Evolutionary conservation across 2,329 filamentous ascomycete genomes (phyloP), one percentile per base, ranked within the genome.

Genomic region (Fusarium dimerum): DNA sequence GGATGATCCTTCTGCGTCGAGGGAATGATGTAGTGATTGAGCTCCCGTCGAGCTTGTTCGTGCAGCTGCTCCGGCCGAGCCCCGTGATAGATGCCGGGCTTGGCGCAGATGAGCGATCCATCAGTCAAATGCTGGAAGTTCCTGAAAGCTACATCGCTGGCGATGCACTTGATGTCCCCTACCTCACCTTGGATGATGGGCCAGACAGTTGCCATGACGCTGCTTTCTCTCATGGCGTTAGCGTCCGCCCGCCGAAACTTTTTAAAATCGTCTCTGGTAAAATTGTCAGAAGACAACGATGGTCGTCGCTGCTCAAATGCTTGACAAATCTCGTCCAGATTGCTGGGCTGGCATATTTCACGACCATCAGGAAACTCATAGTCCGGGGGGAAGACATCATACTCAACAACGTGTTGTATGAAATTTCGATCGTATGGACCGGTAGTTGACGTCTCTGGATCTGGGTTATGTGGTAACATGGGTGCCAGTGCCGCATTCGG

Each of bases 281-380:
- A 74, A 16, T 51, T 48, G n/a, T 68, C 70, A 18, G 67, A 66
- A 9, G 71, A 75, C 50, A 76, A 68, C 12, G 73, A 76, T 41
- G 16, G 18, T 42, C 60, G 51, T 10, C 39, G 56, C 26, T 47
- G 50, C 11, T 42, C 29, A 3, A 63, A 42, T 10, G 29, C 53
- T 44, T 20, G 26, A 3, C 29, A 16, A 4, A 66, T 66, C 8
- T 65, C 59, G 7, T 56, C 50, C 10, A 59, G 49, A 16, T 64
- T 65, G 3, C 54, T 54, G 12, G 57, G 64, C 17, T 58, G 26
- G n/a, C 55, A 42, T 11, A 43, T 41, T 12, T 32, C 32, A 13
- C 29, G 15, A n/a, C 57, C 57, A 32, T 61, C 51, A 10, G 52
- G 60, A 45, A 57, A 58, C 16, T 47, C 45, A 36, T 63, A 60